Conservation (phyloP, 1,284 basidiomycete species). For the Vanrija sp. region DNA sequence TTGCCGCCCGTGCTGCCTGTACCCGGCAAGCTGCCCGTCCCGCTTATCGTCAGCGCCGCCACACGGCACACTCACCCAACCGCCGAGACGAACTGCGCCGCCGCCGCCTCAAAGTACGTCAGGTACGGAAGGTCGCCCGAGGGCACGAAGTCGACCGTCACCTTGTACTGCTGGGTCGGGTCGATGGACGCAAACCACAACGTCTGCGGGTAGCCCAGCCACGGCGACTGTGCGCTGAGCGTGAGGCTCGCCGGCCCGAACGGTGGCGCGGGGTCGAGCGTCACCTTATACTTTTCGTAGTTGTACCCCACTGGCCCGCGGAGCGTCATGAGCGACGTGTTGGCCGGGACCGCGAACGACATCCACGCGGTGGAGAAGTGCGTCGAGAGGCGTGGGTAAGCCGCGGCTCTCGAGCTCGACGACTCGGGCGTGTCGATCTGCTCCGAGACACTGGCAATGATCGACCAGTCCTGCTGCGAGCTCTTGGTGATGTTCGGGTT, state of each 20-base stretch:
- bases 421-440: no score
- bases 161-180: background rate
- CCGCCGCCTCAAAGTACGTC: background rate
- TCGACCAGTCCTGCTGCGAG: no score
- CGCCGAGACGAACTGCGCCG: background rate
- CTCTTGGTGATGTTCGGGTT: no score
- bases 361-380: no score
- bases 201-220: background rate
- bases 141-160: background rate
- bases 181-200: background rate
- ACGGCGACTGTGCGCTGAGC: background rate
- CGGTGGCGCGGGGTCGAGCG: background rate
- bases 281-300: background rate
- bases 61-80: background rate
- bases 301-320: background rate
- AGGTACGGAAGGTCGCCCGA: background rate
- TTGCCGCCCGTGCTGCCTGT: no score
- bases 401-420: no score
- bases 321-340: background rate
- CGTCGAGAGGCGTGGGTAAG: no score
- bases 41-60: no score
- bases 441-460: no score
- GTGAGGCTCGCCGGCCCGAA: background rate
- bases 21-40: no score
- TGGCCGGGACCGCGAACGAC: background rate